These are phyloP conservation scores for Anthoceros angustus DNA, from an alignment of 225 moss, liverwort and hornwort species.

Conservation along the genomic window DNA sequence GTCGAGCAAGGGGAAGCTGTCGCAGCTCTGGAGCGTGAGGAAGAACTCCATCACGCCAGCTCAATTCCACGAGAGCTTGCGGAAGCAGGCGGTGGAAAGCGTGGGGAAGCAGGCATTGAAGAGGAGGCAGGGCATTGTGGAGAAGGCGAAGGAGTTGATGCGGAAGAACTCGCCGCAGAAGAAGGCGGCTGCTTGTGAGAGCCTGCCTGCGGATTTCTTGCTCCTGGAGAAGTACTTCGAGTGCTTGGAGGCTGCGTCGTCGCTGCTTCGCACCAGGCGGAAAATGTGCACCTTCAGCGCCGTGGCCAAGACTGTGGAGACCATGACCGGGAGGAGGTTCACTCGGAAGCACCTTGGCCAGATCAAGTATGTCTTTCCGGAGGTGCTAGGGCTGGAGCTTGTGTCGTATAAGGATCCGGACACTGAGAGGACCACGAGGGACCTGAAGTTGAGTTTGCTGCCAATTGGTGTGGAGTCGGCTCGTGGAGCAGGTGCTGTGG, in stretches of 20 bases:
- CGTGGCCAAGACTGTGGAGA: slow-evolving; percentile 71
- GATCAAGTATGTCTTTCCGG: slow-evolving; percentile 63
- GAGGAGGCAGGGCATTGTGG: slow-evolving; percentile 5
- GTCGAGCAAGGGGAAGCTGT: neutral
- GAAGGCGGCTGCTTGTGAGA: neutral
- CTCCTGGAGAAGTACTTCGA: slow-evolving; percentile 66
- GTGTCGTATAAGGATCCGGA: slow-evolving; percentile 57
- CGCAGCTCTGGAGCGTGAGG: neutral
- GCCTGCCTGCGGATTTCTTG: neutral
- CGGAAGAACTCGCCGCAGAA: slow-evolving; percentile 1
- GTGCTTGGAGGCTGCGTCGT: slow-evolving; percentile 65
- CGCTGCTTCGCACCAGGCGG: slow-evolving; percentile 59
- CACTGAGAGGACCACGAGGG: slow-evolving; percentile 58
- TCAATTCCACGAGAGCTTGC: slow-evolving; percentile 1
- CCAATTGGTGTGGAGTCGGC: slow-evolving; percentile 25
- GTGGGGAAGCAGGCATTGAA: neutral
- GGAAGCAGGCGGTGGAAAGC: neutral
- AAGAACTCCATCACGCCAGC: neutral
- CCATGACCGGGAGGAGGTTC: slow-evolving; percentile 82
- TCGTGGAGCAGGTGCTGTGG: neutral
- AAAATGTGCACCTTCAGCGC: slow-evolving; percentile 70
- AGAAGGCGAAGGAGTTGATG: neutral
- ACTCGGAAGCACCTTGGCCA: slow-evolving; percentile 69
- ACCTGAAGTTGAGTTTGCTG: slow-evolving; percentile 45
- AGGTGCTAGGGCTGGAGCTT: slow-evolving; percentile 56